Base-by-base conservation (phyloP, 164 flowering plant genomes). In the Houttuynia cordata region DNA sequence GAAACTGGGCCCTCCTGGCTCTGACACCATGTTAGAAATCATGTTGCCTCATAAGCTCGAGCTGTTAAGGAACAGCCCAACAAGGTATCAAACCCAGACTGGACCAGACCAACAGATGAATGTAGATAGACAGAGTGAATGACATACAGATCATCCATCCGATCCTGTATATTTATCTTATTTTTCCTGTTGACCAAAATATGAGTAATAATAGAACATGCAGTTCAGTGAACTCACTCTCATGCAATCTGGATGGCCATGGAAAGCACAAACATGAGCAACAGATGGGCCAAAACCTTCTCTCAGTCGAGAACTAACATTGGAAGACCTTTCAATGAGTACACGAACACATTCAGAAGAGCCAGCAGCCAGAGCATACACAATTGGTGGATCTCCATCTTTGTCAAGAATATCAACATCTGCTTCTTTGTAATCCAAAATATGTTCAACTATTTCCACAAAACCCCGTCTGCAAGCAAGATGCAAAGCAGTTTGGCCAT, bases 241-340 rank as follows among this genome's bases (percentile, higher is more conserved):
- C 99, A 94, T 94, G 78, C 99, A 94, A 80, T 88, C 95, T 57
- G 99, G 97, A 64, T 90, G 97, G 69, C 99, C 99, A 80, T 94
- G 97, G 75, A 85, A 88, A 18, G 96, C 96, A 79, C 99, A 94
- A 54, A 94, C 97, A 85, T 85, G 97, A 75, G 96, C 96, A 73
- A 94, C 82, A 49, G 96, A 88, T 39, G 97, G 96, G 67, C 99
- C 99, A 68, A 83, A 76, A 66, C 97, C 97, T 54, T 90, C 92
- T 66, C 88, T 78, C 71, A 93, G 75, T 64, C 87, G 76, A 61
- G 95, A 82, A 66, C 80, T 69, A 56, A 94, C 96, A 76, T 94
- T 85, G 61, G 95, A 92, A 65, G 79, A 70, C 74, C 85, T 82
- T 67, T 68, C 70, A 13, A 86, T 86, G 66, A 90, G 96, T 61